Evolutionary conservation across 1,284 basidiomycete genomes (phyloP), one percentile per base, ranked within the genome.

Genomic region (Malassezia yamatoensis): DNA sequence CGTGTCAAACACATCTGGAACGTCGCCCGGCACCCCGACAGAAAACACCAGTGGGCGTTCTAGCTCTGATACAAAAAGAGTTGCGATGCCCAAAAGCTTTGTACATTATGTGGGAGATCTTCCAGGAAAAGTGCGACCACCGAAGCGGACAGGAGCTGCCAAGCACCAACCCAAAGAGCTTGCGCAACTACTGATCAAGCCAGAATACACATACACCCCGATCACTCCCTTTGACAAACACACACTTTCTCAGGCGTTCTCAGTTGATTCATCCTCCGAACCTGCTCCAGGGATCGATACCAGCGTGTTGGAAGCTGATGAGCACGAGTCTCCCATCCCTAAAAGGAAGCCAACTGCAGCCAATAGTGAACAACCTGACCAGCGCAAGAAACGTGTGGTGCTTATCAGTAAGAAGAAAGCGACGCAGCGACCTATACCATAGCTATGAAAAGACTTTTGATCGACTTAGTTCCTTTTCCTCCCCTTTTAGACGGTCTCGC

Each of bases 381-480:
- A 49, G 12, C 50, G 50, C 29, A 53, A 53, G 45, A 58, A 58
- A 37, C 55, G 55, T 11, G 55, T 58, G 3, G 55, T 58, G 20
- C 45, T 58, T 12, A 53, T 58, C 55, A 43, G 34, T 12, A 53
- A 51, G 35, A 58, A 58, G 39, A 58, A 58, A 33, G 41, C 49
- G 24, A 11, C 15, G 18, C 42, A 18, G n/a, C 7, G n/a, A 16
- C 16, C 11, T 50, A 21, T 34, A 41, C 21, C 36, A 9, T 45
- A 45, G n/a, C 49, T 52, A 94, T 60, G 85, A 82, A 76, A 96
- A 96, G 34, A 96, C 87, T 77, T 89, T 90, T 44, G 84, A 80
- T 53, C 90, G 84, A 36, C 85, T 85, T 67, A 96, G 77, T 61
- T 84, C 84, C 77, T 90, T 85, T 76, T 91, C 89, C 47, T 80